Evolutionary conservation across 148 eudicot species (phyloP), one percentile per base, ranked within the genome.

Genomic region (Rheum nobile): DNA sequence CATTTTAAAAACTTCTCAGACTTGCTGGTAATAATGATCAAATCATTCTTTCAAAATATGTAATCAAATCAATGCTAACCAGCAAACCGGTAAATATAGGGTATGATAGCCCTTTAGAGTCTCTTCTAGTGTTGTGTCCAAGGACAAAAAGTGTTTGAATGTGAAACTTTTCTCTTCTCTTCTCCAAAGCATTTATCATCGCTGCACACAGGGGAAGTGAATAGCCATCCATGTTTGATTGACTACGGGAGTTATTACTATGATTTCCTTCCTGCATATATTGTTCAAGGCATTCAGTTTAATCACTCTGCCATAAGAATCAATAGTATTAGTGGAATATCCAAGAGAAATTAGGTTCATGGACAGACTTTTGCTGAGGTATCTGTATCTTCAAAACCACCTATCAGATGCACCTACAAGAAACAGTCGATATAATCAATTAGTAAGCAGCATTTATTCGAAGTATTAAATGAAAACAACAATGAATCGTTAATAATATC

Each of bases 341-440:
- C 48, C 77, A 78, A 75, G 44, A 74, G 38, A 76, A 31, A 80
- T 43, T 63, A 86, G 73, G 79, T 80, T 59, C 26, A 67, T 75
- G 42, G 55, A 75, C 88, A 77, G 59, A 92, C 95, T 79, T 87
- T 77, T 77, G 87, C 74, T 39, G 85, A 47, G 63, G 76, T 61
- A 76, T 95, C 99, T 41, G 76, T 61, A 76, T 95, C 99, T 41
- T 88, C 87, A 75, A 88, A 95, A 34, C 92, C 92, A 47, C 99
- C 99, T 47, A 95, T 54, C 22, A 95, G 83, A 88, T 95, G 97
- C 74, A 95, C 98, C 97, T 93, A 86, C 85, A 87, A 65, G 47
- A n/a, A 42, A 55, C 41, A 32, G 3, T 32, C 32, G 6, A 65
- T 31, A 61, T 5, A 61, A 6, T 61, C 21, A 14, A 31, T 61